Conservation (phyloP, 2,329 filamentous ascomycete species). For the Trichoderma breve region DNA sequence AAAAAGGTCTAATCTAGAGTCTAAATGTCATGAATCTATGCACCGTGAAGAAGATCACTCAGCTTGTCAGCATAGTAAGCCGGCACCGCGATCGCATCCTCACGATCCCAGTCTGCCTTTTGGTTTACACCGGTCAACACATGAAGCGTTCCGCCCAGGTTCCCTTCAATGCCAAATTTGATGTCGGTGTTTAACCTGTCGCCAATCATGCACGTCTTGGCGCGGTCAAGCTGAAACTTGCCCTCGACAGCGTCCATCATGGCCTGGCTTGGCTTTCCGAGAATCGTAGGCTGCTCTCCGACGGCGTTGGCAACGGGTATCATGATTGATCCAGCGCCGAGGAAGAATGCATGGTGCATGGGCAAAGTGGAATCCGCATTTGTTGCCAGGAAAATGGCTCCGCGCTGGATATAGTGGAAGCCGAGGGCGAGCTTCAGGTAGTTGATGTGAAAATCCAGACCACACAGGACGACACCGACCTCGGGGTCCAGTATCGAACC, state of each 20-base stretch:
- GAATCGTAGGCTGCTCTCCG: slow-evolving; percentile 65
- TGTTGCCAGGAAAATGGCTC: slow-evolving; percentile 86
- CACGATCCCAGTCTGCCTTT: slow-evolving; percentile 76
- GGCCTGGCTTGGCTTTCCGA: slow-evolving; percentile 94
- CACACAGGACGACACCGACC: slow-evolving; percentile 84
- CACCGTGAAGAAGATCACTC: slow-evolving; percentile 61
- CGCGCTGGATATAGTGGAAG: slow-evolving; percentile 79
- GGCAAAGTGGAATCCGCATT: slow-evolving; percentile 91
- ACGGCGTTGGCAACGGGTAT: slow-evolving; percentile 75
- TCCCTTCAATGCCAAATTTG: slow-evolving; percentile 87
- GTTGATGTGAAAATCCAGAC: slow-evolving; percentile 91
- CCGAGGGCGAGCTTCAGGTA: slow-evolving; percentile 87
- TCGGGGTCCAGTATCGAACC: slow-evolving; percentile 76
- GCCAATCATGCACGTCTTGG: slow-evolving; percentile 89
- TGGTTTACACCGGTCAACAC: slow-evolving; percentile 88
- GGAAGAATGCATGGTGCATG: slow-evolving; percentile 77
- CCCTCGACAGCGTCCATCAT: slow-evolving; percentile 99
- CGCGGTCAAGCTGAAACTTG: slow-evolving; percentile 85
- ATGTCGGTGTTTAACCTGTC: slow-evolving; percentile 95
- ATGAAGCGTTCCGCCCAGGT: slow-evolving; percentile 84
- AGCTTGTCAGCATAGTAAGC: slow-evolving; percentile 81
- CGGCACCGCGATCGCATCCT: slow-evolving; percentile 67
- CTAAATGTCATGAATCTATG: slow-evolving; percentile 23
- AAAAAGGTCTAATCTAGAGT: slow-evolving; percentile 8
- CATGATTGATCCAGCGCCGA: slow-evolving; percentile 81